These are phyloP conservation scores for Kwoniella heveanensis DNA, from an alignment of 768 basidiomycete genomes.

Conservation along the genomic window DNA sequence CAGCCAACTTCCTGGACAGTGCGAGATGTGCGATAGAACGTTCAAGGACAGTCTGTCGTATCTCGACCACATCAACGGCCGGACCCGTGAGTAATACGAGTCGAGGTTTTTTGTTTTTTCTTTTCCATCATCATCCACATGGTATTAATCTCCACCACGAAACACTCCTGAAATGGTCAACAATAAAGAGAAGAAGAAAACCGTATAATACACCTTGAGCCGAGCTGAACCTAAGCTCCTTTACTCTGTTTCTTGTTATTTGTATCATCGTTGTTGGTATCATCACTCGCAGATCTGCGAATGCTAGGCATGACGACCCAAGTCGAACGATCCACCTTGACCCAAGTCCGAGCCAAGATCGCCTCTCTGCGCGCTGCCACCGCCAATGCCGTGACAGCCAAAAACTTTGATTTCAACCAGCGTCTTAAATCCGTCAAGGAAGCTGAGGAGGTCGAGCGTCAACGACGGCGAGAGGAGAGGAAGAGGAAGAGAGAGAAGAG, in stretches of 20 bases:
- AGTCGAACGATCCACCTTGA: slow-evolving; percentile 82
- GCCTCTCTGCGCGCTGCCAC: slow-evolving; percentile 83
- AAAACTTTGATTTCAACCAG: slow-evolving; percentile 91
- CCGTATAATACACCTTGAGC: no score
- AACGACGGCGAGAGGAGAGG: slow-evolving; percentile 53
- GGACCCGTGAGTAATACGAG: slow-evolving; percentile 70
- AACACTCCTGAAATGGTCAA: no score
- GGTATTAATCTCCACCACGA: no score
- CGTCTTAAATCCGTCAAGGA: slow-evolving; percentile 79
- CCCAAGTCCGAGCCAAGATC: slow-evolving; percentile 90
- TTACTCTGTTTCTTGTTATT: no score
- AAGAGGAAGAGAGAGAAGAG: slow-evolving; percentile 73
- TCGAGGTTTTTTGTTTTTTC: no score
- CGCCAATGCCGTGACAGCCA: slow-evolving; percentile 75
- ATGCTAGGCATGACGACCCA: slow-evolving; percentile 94
- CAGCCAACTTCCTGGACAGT: no score
- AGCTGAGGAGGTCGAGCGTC: slow-evolving; percentile 68
- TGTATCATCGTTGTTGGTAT: no score
- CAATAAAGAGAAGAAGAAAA: no score
- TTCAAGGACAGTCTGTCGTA: slow-evolving; percentile 94
- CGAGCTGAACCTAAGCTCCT: no score
- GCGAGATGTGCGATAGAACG: slow-evolving; percentile 84
- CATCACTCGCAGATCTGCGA: slow-evolving; percentile 91
- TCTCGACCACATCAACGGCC: slow-evolving; percentile 91
- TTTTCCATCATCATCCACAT: background rate